A percentile compares a stretch with the other conserved stretches of the same genome.
phyloP scores from a whole-genome alignment of 768 basidiomycete species.

The Boletus vermiculosoides region DNA sequence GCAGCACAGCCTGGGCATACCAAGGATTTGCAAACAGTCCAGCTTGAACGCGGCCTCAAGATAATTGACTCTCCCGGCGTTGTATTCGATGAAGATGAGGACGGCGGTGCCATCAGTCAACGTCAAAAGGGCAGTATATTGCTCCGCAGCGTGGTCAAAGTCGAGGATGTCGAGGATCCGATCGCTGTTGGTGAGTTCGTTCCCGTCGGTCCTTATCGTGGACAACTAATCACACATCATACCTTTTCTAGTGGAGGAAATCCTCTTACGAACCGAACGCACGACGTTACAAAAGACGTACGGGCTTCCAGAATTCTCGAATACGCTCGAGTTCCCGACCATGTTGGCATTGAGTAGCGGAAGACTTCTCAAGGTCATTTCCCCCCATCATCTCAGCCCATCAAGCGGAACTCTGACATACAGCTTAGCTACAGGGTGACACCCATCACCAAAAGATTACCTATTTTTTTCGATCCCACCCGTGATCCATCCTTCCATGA shows the following conservation, averaged over 20 bases:
- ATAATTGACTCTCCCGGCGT: slow-evolving; percentile 97
- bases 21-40: slow-evolving; percentile 85
- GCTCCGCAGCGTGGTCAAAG: slow-evolving; percentile 84
- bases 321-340: slow-evolving; percentile 81
- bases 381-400: not conserved
- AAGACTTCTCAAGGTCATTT: slow-evolving; percentile 71
- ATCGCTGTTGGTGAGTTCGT: slow-evolving; percentile 72
- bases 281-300: slow-evolving; percentile 83
- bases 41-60: slow-evolving; percentile 88
- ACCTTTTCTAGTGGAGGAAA: slow-evolving; percentile 71
- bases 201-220: not conserved
- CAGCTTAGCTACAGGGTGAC: slow-evolving; percentile 58
- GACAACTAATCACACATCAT: not conserved
- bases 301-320: slow-evolving; percentile 70
- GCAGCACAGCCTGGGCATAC: slow-evolving; percentile 96
- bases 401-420: not conserved
- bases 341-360: slow-evolving; percentile 85
- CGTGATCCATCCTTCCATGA: slow-evolving; percentile 68
- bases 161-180: slow-evolving; percentile 89
- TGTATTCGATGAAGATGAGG: slow-evolving; percentile 84
- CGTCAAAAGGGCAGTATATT: slow-evolving; percentile 58
- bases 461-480: slow-evolving; percentile 84
- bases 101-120: slow-evolving; percentile 45
- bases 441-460: slow-evolving; percentile 94
- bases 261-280: slow-evolving; percentile 66